phyloP scores from a whole-genome alignment of 257 asterid genomes.

The Mentha longifolia region DNA sequence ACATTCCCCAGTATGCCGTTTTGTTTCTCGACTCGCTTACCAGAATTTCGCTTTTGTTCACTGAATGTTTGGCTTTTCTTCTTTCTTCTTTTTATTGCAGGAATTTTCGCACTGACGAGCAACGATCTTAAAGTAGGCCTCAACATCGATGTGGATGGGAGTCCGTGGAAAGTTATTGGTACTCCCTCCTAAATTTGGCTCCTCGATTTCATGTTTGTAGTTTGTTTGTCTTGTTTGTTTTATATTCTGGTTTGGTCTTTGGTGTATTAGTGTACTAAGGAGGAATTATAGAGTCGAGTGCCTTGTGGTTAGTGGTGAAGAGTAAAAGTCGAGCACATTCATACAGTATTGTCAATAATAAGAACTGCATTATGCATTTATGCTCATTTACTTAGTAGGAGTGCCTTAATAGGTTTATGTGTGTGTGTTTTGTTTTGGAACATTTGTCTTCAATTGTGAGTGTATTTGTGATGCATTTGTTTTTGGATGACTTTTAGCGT shows the following conservation, averaged over 20 bases:
- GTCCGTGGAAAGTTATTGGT: slow-evolving; percentile 95
- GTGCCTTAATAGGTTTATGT: background rate
- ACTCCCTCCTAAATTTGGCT: slow-evolving; percentile 26
- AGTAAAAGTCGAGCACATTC: background rate
- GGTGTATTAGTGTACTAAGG: background rate
- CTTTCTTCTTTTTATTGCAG: slow-evolving; percentile 35
- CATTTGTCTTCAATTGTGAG: background rate
- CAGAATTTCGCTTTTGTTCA: background rate
- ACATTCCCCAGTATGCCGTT: slow-evolving; percentile 60
- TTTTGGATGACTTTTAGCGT: slow-evolving; percentile 57
- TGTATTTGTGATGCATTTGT: slow-evolving; percentile 20
- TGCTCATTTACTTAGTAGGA: background rate
- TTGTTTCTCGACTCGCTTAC: background rate
- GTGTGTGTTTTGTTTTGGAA: background rate
- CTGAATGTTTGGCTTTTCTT: background rate
- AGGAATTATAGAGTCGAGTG: background rate
- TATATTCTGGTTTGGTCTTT: background rate
- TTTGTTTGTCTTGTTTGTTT: background rate
- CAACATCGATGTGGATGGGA: slow-evolving; percentile 91
- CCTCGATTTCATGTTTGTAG: background rate
- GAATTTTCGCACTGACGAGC: slow-evolving; percentile 75
- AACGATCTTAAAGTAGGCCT: slow-evolving; percentile 92
- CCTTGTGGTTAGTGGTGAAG: background rate
- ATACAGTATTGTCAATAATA: background rate
- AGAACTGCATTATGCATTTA: background rate